These are phyloP conservation scores for Nematodospora anomalae DNA, from an alignment of 1,139 yeast genomes.

Conservation along the genomic window DNA sequence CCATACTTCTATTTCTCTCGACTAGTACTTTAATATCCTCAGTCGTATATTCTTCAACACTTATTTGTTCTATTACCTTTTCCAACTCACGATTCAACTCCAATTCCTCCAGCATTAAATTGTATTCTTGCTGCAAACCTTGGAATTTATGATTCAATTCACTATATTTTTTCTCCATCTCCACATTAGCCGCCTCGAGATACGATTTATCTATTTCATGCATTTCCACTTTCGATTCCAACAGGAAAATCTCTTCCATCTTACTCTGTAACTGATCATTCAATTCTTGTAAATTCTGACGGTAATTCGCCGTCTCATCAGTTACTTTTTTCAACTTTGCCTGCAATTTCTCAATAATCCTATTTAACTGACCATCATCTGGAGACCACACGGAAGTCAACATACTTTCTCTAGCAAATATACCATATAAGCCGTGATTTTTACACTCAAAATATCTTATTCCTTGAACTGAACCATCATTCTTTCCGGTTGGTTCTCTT, in stretches of 20 bases:
- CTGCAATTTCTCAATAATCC: slow-evolving; percentile 48
- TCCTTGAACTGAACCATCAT: slow-evolving; percentile 75
- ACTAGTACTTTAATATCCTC: slow-evolving; percentile 23
- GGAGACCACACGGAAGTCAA: slow-evolving; percentile 3
- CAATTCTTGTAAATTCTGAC: slow-evolving; percentile 19
- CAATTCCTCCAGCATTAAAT: slow-evolving; percentile 47
- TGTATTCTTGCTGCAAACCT: slow-evolving; percentile 40
- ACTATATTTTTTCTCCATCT: slow-evolving; percentile 29
- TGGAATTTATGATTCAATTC: slow-evolving; percentile 37
- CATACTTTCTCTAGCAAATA: slow-evolving; percentile 48
- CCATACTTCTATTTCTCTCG: slow-evolving; percentile 34
- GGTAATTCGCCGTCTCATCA: slow-evolving; percentile 27
- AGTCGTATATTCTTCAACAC: slow-evolving; percentile 16
- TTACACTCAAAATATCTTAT: slow-evolving; percentile 58
- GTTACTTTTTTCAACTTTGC: slow-evolving; percentile 33
- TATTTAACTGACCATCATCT: slow-evolving; percentile 23
- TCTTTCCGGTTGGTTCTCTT: slow-evolving; percentile 64
- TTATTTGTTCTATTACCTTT: slow-evolving; percentile 27
- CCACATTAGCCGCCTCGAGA: slow-evolving; percentile 42
- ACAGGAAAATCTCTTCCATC: slow-evolving; percentile 5
- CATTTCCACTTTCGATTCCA: slow-evolving; percentile 50
- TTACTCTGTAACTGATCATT: slow-evolving; percentile 17
- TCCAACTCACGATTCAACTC: slow-evolving; percentile 43
- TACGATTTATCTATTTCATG: slow-evolving; percentile 55
- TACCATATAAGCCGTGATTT: slow-evolving; percentile 49